A percentile compares a stretch with the other conserved stretches of the same genome.
Evolutionary conservation across 768 basidiomycete species (phyloP).

Genomic region (Omphalotus guepiniiformis): DNA sequence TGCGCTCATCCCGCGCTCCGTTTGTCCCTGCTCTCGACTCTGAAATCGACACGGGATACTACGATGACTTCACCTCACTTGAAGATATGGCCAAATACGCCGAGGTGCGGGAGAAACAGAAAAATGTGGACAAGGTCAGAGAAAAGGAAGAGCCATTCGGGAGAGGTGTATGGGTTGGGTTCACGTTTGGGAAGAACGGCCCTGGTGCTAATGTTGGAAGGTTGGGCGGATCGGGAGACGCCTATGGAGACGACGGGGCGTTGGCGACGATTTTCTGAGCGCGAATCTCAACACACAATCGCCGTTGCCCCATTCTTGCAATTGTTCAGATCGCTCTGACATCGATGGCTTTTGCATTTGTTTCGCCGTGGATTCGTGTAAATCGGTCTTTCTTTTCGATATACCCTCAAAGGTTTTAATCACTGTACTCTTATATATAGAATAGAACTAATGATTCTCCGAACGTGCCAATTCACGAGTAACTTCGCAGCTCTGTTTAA

Average conservation of each 20-base stretch:
- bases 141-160: constrained; percentile 77
- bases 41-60: constrained; percentile 93
- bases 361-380: too few species aligned
- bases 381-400: too few species aligned
- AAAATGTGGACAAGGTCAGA: constrained; percentile 85
- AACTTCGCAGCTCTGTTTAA: too few species aligned
- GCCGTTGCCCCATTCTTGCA: too few species aligned
- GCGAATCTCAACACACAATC: too few species aligned
- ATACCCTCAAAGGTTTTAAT: too few species aligned
- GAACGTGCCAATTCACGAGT: too few species aligned
- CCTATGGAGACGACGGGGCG: constrained; percentile 35
- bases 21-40: constrained; percentile 94
- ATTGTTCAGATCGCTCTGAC: too few species aligned
- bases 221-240: constrained; percentile 21
- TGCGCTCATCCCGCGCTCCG: constrained; percentile 75
- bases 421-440: too few species aligned
- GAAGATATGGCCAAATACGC: constrained; percentile 99
- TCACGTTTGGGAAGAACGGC: constrained; percentile 88
- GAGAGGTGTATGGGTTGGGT: constrained; percentile 87
- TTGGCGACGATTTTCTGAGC: constrained; percentile 62
- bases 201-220: constrained; percentile 43
- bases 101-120: constrained; percentile 96
- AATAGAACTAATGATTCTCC: too few species aligned
- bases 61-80: constrained; percentile 81
- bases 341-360: too few species aligned